Base-by-base conservation (phyloP, 257 asterid genomes). In the Nicotiana tabacum region DNA sequence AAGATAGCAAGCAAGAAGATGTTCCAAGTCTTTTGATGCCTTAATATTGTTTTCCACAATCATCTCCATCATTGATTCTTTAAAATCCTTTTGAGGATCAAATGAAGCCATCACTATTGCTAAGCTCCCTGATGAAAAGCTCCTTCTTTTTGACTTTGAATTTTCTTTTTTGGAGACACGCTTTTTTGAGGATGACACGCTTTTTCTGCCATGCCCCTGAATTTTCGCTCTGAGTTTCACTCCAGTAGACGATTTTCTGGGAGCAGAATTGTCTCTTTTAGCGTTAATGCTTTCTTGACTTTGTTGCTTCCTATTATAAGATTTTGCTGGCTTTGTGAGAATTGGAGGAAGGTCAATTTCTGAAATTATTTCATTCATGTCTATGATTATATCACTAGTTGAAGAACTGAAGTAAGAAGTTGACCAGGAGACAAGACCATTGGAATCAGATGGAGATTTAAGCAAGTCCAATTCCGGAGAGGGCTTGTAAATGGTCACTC, bases 21-120 rank as follows among this genome's bases (percentile, higher is more conserved):
- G 91, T 84, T 95, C 99, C 81, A 95, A 82, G 10, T 94, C 99
- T 86, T 88, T 92, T 0, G 98, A 89, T 18, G 86, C 88, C 81
- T 84, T 86, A 4, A 95, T 94, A 58, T 92, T 91, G 57, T 95
- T 95, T 86, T 95, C 98, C 68, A 89, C 90, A 2, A 95, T 90
- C 99, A 95, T 95, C 83, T 94, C 99, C 92, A 90, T 82, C 99
- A 95, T 95, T 0, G 99, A 95, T 0, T 95, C 99, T 79, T 88
- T 88, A 82, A 95, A 95, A 84, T 95, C 99, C 39, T 83, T 93
- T 56, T 94, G 91, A 0, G 99, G 99, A 81, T 95, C 98, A 35
- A 92, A 18, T 5, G 99, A 95, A 1, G 98, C 91, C 83, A 92
- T 95, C 51, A 95, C 99, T 24, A 95, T 84, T 17, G 97, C 98